Conservation (phyloP, 345 rosid species). For the Gossypium bickii region DNA sequence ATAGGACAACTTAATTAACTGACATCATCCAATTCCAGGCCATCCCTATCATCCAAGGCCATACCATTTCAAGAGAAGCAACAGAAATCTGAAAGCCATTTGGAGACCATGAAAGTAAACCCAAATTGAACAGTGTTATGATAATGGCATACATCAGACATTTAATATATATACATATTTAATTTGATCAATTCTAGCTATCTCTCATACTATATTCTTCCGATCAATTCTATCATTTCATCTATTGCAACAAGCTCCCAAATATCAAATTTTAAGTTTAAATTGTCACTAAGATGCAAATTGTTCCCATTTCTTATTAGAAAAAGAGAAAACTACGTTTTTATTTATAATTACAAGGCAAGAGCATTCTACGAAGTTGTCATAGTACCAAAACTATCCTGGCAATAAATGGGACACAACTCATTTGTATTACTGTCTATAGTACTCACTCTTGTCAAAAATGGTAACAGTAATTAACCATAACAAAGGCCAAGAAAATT, state of each 20-base stretch:
- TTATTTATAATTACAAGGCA: neutral
- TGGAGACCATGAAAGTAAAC: neutral
- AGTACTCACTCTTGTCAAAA: neutral
- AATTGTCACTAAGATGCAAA: neutral
- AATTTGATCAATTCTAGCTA: neutral
- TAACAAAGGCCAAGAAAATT: constrained; percentile 1
- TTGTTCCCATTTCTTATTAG: neutral
- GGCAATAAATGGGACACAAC: neutral
- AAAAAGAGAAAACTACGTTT: neutral
- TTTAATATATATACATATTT: neutral
- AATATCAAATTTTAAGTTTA: neutral
- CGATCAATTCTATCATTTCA: neutral
- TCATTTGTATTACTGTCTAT: neutral
- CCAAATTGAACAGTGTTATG: neutral
- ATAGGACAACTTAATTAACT: neutral
- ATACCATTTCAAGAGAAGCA: neutral
- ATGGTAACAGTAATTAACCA: neutral
- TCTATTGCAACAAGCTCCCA: neutral
- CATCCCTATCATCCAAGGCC: neutral
- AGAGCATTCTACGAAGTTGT: neutral
- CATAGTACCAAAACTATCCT: neutral
- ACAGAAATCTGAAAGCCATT: neutral
- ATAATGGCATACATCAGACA: neutral
- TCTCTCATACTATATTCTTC: neutral
- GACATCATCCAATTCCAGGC: neutral